These are phyloP conservation scores for Thielaviopsis populi DNA, from an alignment of 2,329 filamentous ascomycete genomes.

Conservation along the genomic window DNA sequence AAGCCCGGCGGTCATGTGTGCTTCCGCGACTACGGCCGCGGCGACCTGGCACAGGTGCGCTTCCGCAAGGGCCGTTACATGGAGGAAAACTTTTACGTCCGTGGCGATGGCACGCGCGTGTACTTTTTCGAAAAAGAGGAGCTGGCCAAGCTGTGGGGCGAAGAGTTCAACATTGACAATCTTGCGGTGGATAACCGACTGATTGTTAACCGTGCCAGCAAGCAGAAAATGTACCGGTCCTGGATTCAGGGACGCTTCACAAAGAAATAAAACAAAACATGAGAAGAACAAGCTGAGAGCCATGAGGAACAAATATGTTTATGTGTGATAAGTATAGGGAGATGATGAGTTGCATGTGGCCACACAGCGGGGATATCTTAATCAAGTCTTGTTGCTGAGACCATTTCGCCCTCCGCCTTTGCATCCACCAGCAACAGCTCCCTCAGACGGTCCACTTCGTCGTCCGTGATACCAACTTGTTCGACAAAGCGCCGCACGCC, in stretches of 20 bases:
- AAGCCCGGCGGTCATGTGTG: conserved; percentile 88
- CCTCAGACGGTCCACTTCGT: conserved; percentile 29
- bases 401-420: not conserved
- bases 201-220: conserved; percentile 78
- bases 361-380: not conserved
- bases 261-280: conserved; percentile 38
- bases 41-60: conserved; percentile 87
- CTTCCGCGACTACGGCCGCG: conserved; percentile 92
- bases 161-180: conserved; percentile 41
- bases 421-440: conserved; percentile 25
- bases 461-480: conserved; percentile 40
- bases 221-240: conserved; percentile 96
- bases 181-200: conserved; percentile 76
- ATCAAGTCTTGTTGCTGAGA: not conserved
- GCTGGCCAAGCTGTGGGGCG: conserved; percentile 63
- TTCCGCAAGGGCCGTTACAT: conserved; percentile 93
- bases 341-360: not conserved
- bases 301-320: conserved; percentile 10
- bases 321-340: not conserved
- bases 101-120: conserved; percentile 87
- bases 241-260: conserved; percentile 80
- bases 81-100: conserved; percentile 92
- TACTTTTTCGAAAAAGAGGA: conserved; percentile 94
- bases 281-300: conserved; percentile 1
- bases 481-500: conserved; percentile 51